These are phyloP conservation scores for Amanita brunnescens DNA, from an alignment of 768 basidiomycete species.

Conservation along the genomic window DNA sequence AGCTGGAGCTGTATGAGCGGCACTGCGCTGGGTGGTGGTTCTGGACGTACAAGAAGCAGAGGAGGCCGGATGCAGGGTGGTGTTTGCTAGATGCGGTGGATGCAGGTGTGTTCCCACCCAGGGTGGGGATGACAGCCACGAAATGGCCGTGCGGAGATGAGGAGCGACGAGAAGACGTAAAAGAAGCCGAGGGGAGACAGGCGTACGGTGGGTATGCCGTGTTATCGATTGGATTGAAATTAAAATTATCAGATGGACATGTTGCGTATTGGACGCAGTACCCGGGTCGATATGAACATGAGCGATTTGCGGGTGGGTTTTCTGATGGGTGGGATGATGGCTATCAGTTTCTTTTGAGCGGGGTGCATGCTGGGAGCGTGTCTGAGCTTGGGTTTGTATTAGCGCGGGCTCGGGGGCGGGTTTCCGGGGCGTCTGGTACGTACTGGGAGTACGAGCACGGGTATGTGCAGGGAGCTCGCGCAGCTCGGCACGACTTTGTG, in stretches of 20 bases:
- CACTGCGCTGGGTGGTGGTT: slow-evolving; percentile 72
- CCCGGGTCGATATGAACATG: slow-evolving; percentile 54
- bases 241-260: slow-evolving; percentile 21
- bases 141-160: slow-evolving; percentile 13
- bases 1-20: slow-evolving; percentile 57
- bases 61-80: slow-evolving; percentile 65
- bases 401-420: slow-evolving; percentile 45
- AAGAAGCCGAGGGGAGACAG: slow-evolving; percentile 18
- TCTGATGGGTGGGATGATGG: slow-evolving; percentile 66
- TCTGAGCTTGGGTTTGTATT: slow-evolving; percentile 59
- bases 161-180: slow-evolving; percentile 13
- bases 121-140: slow-evolving; percentile 33
- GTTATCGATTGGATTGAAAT: not conserved
- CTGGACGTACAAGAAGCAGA: slow-evolving; percentile 76
- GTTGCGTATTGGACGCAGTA: slow-evolving; percentile 36
- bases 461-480: slow-evolving; percentile 45
- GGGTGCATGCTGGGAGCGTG: slow-evolving; percentile 16
- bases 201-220: slow-evolving; percentile 23
- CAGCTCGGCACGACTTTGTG: slow-evolving; percentile 30
- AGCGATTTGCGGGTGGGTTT: slow-evolving; percentile 61
- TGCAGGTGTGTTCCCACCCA: slow-evolving; percentile 51
- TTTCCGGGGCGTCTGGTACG: slow-evolving; percentile 32
- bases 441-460: slow-evolving; percentile 73
- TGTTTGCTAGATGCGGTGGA: slow-evolving; percentile 55
- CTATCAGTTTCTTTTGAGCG: slow-evolving; percentile 40